These are phyloP conservation scores for Tolypocladium nubicola DNA, from an alignment of 2,329 filamentous ascomycete genomes.

Conservation along the genomic window DNA sequence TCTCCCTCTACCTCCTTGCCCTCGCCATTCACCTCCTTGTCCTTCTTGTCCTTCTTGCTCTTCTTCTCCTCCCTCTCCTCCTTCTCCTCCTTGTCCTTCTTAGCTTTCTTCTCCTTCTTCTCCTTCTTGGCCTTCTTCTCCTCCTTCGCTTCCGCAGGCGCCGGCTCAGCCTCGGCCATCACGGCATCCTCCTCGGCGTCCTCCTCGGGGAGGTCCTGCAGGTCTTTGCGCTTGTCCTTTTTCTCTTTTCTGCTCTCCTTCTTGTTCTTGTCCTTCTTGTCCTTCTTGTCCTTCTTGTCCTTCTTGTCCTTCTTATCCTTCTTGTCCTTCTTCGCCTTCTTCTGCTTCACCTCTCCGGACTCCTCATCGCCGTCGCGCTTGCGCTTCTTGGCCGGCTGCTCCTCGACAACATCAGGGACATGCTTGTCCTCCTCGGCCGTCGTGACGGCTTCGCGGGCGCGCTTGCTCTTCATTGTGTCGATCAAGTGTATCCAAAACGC, in stretches of 20 bases:
- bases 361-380: constrained; percentile 21
- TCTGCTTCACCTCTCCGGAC: constrained; percentile 10
- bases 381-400: constrained; percentile 23
- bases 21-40: constrained; percentile 7
- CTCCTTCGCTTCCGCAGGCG: constrained; percentile 6
- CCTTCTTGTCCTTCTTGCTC: constrained; percentile 8
- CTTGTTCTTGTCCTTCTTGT: constrained; percentile 19
- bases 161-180: constrained; percentile 7
- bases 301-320: constrained; percentile 21
- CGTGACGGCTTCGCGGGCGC: constrained; percentile 21
- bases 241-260: constrained; percentile 25
- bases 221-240: constrained; percentile 28
- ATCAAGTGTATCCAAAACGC: neutral
- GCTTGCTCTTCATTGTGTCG: constrained; percentile 27
- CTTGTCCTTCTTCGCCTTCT: constrained; percentile 21
- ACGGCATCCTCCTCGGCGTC: constrained; percentile 13
- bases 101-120: constrained; percentile 6
- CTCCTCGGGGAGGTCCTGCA: constrained; percentile 24
- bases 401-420: constrained; percentile 9
- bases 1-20: constrained; percentile 17
- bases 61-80: constrained; percentile 7
- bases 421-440: constrained; percentile 18
- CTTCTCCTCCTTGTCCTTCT: constrained; percentile 9
- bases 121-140: constrained; percentile 10
- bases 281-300: constrained; percentile 20